Evolutionary conservation across 2,329 filamentous ascomycete genomes (phyloP), one percentile per base, ranked within the genome.

Genomic region (Pseudomassariella vexata): DNA sequence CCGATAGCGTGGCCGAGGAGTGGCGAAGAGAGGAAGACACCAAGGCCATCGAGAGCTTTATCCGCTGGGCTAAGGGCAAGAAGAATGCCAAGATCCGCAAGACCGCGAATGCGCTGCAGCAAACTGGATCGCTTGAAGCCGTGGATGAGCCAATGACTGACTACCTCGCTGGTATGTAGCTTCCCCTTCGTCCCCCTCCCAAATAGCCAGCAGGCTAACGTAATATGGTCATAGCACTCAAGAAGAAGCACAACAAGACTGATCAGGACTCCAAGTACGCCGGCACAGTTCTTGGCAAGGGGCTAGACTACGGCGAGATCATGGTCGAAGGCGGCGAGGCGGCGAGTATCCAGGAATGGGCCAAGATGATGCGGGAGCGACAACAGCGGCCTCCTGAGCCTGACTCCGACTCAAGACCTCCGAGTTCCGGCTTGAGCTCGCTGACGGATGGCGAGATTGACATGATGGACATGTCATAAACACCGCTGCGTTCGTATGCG

Each of bases 191-290:
- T 14, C 23, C 23, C 23, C 28, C n/a, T 37, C 24, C 19, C 17
- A 6, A 19, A 16, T 34, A 7, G 22, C 16, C 30, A 16, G 5
- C 12, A 29, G 24, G 17, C 32, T 49, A 32, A 52, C 28, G 21
- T 49, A 34, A 39, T 24, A 38, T 66, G 68, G 65, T 57, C 82
- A 11, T 43, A 85, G 83, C 79, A 5, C 65, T 96, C 24, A 95
- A 94, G 60, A 92, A 89, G 62, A 95, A 94, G 53, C 85, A 94
- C 57, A 88, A 82, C 62, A 94, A 92, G 48, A 85, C 83, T 1
- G 85, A 84, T 40, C 87, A 94, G 49, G 88, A 94, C 50, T 81
- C 82, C 8, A 82, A 90, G 49, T 94, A 87, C 56, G 77, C 82
- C 45, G 87, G 86, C 19, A 95, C 90, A 0, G 73, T 92, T 0